Conservation (phyloP, 148 eudicot genomes). For the Euryodendron excelsum region DNA sequence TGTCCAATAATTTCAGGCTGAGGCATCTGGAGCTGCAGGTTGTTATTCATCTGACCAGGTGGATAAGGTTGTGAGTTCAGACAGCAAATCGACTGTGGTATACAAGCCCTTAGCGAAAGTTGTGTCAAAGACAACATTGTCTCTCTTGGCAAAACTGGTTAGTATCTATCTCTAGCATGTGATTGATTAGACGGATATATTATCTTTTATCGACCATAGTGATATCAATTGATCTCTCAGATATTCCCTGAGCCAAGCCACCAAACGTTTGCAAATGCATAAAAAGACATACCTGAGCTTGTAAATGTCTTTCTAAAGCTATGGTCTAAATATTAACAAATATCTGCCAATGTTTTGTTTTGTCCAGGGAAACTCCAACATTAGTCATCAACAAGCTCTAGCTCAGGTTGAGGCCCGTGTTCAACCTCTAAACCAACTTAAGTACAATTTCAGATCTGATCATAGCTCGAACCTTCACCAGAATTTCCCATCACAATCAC, state of each 20-base stretch:
- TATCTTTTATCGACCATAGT: background rate
- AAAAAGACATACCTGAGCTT: background rate
- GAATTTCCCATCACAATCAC: slow-evolving; percentile 19
- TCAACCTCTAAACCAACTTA: slow-evolving; percentile 29
- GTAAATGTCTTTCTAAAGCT: background rate
- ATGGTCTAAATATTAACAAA: background rate
- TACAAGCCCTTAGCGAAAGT: slow-evolving; percentile 83
- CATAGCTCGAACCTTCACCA: slow-evolving; percentile 23
- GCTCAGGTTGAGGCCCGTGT: slow-evolving; percentile 32
- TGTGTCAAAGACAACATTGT: slow-evolving; percentile 62
- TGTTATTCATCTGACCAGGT: slow-evolving; percentile 27
- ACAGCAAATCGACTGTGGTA: slow-evolving; percentile 38
- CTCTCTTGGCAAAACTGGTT: slow-evolving; percentile 71
- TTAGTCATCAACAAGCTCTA: slow-evolving; percentile 40
- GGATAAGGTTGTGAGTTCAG: slow-evolving; percentile 28
- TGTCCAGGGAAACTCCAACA: slow-evolving; percentile 41
- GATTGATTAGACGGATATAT: background rate
- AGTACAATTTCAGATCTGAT: slow-evolving; percentile 11
- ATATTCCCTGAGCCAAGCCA: background rate
- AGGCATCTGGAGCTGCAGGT: slow-evolving; percentile 32
- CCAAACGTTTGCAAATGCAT: background rate
- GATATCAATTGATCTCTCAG: background rate
- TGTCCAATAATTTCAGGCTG: slow-evolving; percentile 39
- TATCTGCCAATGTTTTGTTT: background rate
- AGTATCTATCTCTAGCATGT: slow-evolving; percentile 27